Evolutionary conservation across 2,329 filamentous ascomycete genomes (phyloP), one percentile per base, ranked within the genome.

Genomic region (Verticillium isaacii): DNA sequence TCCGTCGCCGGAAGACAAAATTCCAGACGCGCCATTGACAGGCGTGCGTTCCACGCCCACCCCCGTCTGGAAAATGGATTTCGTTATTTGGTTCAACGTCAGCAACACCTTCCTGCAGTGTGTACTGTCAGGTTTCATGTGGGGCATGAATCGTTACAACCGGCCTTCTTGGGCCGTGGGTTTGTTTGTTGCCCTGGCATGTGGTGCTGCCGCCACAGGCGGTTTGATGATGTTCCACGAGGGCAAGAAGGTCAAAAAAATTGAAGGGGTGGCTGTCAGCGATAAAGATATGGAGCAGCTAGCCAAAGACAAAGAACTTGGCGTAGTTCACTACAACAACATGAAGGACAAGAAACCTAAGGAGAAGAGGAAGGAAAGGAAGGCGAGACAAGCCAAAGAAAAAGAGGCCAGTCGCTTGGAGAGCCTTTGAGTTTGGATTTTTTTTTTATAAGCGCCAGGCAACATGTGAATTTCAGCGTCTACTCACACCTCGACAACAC

Each of bases 151-250:
- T 70, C 80, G 90, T 25, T 88, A 87, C 69, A 77, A 89, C 25
- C 81, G 92, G n/a, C 91, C 92, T 0, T 84, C 85, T 25, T 96
- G 91, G 91, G 84, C 87, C 12, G 93, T 91, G 0, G 92, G 91
- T 1, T 75, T 93, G 0, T 92, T 95, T 70, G 89, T 96, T 19
- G 89, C 85, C 2, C 71, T 94, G 6, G 92, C 87, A 2, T 93
- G 88, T 69, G 80, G 88, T 23, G 86, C 89, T 5, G 89, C 89
- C 8, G 89, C 82, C 17, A 71, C 85, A 25, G 91, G 86, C 17
- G 92, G 92, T 2, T 75, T 89, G 37, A 82, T 91, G 71, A 87
- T 88, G 74, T 91, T 88, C 64, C 67, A 85, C 25, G 91, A 95
- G 72, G 90, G 89, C 8, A 90, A 87, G 71, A 82, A 80, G 57